Evolutionary conservation across 352 stramenopile genomes (phyloP), one percentile per base, ranked within the genome.

Genomic region (Phytophthora sojae): DNA sequence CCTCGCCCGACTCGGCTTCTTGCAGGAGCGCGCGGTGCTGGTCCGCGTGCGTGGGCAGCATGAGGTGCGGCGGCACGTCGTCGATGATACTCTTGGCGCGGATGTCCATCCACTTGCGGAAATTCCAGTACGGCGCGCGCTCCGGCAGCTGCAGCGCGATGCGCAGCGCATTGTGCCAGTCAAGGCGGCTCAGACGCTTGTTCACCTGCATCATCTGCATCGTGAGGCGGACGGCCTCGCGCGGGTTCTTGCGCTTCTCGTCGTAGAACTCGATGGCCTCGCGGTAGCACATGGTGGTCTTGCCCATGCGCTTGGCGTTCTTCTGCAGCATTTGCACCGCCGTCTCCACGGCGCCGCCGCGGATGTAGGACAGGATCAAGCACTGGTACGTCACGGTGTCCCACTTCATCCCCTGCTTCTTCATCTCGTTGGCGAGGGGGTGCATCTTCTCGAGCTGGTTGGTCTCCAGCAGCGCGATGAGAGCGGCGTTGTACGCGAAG

Each of bases 121-220:
- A 96, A 69, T 92, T 93, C 89, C 89, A 96, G 73, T 96, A 96
- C 7, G 87, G 67, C 56, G 85, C 79, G 45, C 80, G 81, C 65
- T 96, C 87, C 14, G 75, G 77, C 39, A 93, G 70, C 62, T 88
- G 71, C 58, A 96, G 73, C 55, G 89, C 71, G 49, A 81, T 67
- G 0, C 69, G 75, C 17, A 96, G 77, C 32, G 89, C 89, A 52
- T 91, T 91, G 69, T 87, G 75, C 89, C 89, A 96, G 69, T 96
- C 89, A 21, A 87, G 73, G 21, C 83, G 85, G 64, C 85, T 93
- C 69, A 95, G 67, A 1, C 83, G 84, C 61, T 88, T 80, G 63
- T 95, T 95, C 59, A 83, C 61, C 67, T 93, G 83, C 88, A 95
- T 95, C 88, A 95, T 95, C 67, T 91, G 84, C 86, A 94, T 95